These are phyloP conservation scores for Wickerhamiella hasegawae DNA, from an alignment of 805 yeast species.

Conservation along the genomic window DNA sequence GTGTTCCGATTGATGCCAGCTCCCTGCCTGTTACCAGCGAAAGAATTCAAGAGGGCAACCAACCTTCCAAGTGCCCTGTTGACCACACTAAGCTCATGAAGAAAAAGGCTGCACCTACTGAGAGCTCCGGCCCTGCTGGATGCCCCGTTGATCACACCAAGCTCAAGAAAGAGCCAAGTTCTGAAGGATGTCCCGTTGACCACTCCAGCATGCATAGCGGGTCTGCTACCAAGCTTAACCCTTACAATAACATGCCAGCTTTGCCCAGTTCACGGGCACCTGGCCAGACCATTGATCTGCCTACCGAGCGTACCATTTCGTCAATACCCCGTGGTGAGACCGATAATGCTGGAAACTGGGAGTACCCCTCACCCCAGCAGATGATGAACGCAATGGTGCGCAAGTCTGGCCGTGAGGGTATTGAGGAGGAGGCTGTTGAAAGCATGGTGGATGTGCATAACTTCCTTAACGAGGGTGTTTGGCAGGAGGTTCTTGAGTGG, in stretches of 20 bases:
- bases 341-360: conserved; percentile 71
- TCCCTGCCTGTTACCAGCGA: too few species aligned
- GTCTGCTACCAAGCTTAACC: conserved; percentile 35
- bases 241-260: conserved; percentile 76
- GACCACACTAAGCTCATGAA: conserved; percentile 16
- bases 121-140: conserved; percentile 11
- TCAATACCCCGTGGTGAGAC: conserved; percentile 71
- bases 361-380: conserved; percentile 97
- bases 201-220: conserved; percentile 28
- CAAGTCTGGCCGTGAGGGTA: conserved; percentile 70
- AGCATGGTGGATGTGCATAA: conserved; percentile 96
- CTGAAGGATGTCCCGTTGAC: too few species aligned
- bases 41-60: conserved; percentile 6
- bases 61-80: conserved; percentile 22
- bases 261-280: conserved; percentile 53
- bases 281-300: conserved; percentile 63
- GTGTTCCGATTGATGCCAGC: too few species aligned
- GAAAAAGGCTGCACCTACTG: not conserved
- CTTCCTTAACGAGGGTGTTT: conserved; percentile 91
- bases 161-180: conserved; percentile 9
- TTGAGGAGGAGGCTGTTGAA: conserved; percentile 91
- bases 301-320: conserved; percentile 72
- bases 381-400: conserved; percentile 96
- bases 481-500: conserved; percentile 91
- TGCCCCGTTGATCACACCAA: conserved; percentile 30